These are phyloP conservation scores for Termitomyces sp. DNA, from an alignment of 768 basidiomycete species.

Conservation along the genomic window DNA sequence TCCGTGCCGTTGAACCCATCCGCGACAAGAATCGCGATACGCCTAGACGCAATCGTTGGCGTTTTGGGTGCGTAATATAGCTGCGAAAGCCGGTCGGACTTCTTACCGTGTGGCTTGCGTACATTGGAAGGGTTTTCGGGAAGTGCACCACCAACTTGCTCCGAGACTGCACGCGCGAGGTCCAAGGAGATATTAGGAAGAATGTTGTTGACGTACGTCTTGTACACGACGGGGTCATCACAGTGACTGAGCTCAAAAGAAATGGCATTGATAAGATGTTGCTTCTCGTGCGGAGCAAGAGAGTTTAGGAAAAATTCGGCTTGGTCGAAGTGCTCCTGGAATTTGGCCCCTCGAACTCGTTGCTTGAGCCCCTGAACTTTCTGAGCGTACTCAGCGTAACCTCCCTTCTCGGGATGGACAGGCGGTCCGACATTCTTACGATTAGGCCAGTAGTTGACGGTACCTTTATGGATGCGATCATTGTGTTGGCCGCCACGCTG, in stretches of 20 bases:
- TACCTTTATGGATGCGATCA: constrained; percentile 54
- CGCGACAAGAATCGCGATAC: constrained; percentile 72
- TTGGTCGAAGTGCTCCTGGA: constrained; percentile 76
- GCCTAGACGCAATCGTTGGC: constrained; percentile 60
- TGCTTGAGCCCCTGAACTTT: constrained; percentile 53
- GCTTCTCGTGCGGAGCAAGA: constrained; percentile 60
- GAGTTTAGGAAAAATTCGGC: constrained; percentile 85
- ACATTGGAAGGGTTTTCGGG: constrained; percentile 43
- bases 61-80: constrained; percentile 47
- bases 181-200: constrained; percentile 74
- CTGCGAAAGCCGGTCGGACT: constrained; percentile 57
- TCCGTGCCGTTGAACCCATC: constrained; percentile 70
- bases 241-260: constrained; percentile 85
- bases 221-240: constrained; percentile 70
- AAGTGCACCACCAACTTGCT: constrained; percentile 56
- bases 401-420: constrained; percentile 47
- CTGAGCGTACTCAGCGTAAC: constrained; percentile 54
- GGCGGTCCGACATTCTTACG: constrained; percentile 51
- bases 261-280: constrained; percentile 67
- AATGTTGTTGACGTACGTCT: constrained; percentile 55
- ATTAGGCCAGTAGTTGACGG: constrained; percentile 84
- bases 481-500: constrained; percentile 61
- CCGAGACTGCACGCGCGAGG: constrained; percentile 67
- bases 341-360: constrained; percentile 67
- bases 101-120: constrained; percentile 56